Evolutionary conservation across 2,329 filamentous ascomycete species (phyloP).

Genomic region (Fusarium annulatum): DNA sequence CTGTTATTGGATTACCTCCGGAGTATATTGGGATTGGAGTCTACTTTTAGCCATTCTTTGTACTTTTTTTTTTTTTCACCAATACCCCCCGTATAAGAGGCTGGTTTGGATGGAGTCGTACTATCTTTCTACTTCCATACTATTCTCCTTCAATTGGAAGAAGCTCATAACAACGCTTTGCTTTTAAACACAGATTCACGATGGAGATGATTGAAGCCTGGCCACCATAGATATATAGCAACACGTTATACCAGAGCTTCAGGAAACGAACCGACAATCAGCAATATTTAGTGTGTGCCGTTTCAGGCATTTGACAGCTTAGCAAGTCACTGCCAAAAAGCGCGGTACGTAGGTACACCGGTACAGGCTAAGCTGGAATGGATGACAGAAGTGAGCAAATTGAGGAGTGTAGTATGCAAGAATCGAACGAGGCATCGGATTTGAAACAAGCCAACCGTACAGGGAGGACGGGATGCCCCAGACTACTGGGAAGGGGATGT

Average conservation of each 20-base stretch:
- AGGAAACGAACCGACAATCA: background rate
- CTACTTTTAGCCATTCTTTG: slow-evolving; percentile 13
- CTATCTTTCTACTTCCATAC: slow-evolving; percentile 4
- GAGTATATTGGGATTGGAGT: slow-evolving; percentile 25
- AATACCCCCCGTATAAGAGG: slow-evolving; percentile 28
- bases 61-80: slow-evolving; percentile 16
- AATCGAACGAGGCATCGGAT: slow-evolving; percentile 44
- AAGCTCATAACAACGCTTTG: background rate
- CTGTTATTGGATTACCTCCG: slow-evolving; percentile 16
- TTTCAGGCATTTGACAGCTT: background rate
- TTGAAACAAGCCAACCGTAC: slow-evolving; percentile 41
- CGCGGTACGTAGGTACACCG: background rate
- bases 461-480: slow-evolving; percentile 45
- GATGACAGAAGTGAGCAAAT: slow-evolving; percentile 14
- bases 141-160: slow-evolving; percentile 18
- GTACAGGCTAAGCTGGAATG: background rate
- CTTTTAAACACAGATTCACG: slow-evolving; percentile 1
- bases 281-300: background rate
- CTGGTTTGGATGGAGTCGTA: slow-evolving; percentile 27
- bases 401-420: slow-evolving; percentile 39
- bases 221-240: background rate
- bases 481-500: slow-evolving; percentile 39
- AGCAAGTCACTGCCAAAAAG: background rate
- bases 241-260: background rate
- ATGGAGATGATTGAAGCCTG: background rate